A percentile compares a stretch with the other conserved stretches of the same genome.
Evolutionary conservation across 306 rosid genomes (phyloP).

Genomic region (Quercus variabilis): DNA sequence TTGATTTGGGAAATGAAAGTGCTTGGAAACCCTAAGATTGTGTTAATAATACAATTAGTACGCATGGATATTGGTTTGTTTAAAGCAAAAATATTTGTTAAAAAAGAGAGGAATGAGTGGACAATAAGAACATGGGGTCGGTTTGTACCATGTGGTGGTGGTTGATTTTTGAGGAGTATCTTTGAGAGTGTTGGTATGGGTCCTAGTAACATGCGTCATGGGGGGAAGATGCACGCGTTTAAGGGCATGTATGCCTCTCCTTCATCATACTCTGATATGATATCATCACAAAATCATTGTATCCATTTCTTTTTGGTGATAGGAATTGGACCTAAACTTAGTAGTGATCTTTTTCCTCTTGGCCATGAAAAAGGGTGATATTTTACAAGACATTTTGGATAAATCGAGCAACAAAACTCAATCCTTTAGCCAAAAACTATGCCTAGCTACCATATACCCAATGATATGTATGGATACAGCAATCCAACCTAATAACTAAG

Average conservation of each 20-base stretch:
- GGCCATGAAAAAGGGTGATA: too few species aligned
- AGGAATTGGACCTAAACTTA: too few species aligned
- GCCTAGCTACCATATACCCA: too few species aligned
- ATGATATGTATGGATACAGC: too few species aligned
- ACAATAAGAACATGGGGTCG: slow-evolving; percentile 46
- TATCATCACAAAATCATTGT: too few species aligned
- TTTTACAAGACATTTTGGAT: too few species aligned
- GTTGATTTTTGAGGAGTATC: slow-evolving; percentile 49
- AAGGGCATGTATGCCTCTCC: slow-evolving; percentile 1
- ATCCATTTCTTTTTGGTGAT: too few species aligned
- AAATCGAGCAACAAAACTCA: too few species aligned
- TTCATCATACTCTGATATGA: too few species aligned
- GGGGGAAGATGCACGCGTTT: slow-evolving; percentile 30
- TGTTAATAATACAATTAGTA: neutral
- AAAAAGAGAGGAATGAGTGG: slow-evolving; percentile 1
- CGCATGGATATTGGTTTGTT: neutral
- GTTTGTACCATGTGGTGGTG: slow-evolving; percentile 67
- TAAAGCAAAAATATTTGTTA: neutral
- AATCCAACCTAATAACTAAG: too few species aligned
- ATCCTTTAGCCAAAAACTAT: too few species aligned
- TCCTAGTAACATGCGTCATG: slow-evolving; percentile 52
- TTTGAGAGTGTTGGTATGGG: slow-evolving; percentile 39
- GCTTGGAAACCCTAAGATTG: slow-evolving; percentile 32
- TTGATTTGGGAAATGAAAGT: slow-evolving; percentile 30
- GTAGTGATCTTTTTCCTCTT: too few species aligned